phyloP scores from a whole-genome alignment of 139 green algal genomes.

The Coccomyxa sp. region DNA sequence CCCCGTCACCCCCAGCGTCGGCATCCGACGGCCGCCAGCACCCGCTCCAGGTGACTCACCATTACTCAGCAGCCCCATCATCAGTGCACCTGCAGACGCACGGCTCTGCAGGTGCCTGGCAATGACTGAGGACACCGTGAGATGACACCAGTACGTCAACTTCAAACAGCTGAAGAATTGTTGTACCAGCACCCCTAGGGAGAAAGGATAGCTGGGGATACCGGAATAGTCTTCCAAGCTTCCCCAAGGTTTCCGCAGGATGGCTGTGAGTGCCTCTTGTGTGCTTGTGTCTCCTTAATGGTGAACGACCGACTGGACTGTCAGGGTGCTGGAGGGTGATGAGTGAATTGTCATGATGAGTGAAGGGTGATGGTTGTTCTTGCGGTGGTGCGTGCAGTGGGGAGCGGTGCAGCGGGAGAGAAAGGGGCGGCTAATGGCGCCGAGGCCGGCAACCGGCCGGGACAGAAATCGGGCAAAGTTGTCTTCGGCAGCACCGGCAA shows the following conservation, averaged over 20 bases:
- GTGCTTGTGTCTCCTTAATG: neutral
- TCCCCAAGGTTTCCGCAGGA: too few relatives aligned
- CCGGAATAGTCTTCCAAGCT: too few relatives aligned
- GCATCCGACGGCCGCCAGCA: neutral
- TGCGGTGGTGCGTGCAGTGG: neutral
- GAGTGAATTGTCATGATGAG: neutral
- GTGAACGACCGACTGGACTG: neutral
- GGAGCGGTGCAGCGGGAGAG: neutral
- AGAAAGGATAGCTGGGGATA: too few relatives aligned
- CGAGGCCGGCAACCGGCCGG: neutral
- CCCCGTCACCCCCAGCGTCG: neutral
- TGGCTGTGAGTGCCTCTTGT: too few relatives aligned
- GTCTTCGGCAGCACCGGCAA: constrained; percentile 56
- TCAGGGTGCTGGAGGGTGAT: neutral
- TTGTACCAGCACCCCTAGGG: too few relatives aligned
- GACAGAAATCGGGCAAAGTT: constrained; percentile 56
- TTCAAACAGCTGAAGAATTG: neutral
- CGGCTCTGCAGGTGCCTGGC: neutral
- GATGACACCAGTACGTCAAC: neutral
- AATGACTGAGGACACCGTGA: neutral
- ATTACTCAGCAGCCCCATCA: neutral
- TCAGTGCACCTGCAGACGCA: neutral
- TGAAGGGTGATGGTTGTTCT: neutral
- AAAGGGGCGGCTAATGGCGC: neutral
- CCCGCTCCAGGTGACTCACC: constrained; percentile 1